Evolutionary conservation across 257 asterid genomes (phyloP).

Genomic region (Nemophila menziesii): DNA sequence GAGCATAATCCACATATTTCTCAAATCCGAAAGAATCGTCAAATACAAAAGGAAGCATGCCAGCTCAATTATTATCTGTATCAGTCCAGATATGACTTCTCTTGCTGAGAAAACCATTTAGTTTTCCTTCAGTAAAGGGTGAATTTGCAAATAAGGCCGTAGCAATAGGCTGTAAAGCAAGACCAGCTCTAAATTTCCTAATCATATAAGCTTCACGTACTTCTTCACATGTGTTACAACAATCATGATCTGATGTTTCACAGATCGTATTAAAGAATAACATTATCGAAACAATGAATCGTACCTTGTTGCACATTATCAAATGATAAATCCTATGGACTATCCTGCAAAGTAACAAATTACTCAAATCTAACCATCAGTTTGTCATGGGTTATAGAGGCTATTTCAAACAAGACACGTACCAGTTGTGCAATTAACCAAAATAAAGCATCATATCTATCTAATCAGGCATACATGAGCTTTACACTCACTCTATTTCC

Average conservation of each 20-base stretch:
- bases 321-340: constrained; percentile 23
- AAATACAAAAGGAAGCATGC: constrained; percentile 99
- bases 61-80: constrained; percentile 82
- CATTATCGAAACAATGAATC: constrained; percentile 5
- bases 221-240: too few species aligned
- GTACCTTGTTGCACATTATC: constrained; percentile 37
- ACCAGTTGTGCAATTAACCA: too few species aligned
- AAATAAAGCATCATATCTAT: too few species aligned
- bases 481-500: neutral
- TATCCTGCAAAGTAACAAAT: constrained; percentile 36
- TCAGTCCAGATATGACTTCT: constrained; percentile 99
- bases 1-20: constrained; percentile 94
- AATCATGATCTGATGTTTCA: too few species aligned
- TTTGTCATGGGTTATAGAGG: neutral
- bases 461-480: too few species aligned
- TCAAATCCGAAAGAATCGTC: constrained; percentile 97
- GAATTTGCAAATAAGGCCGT: constrained; percentile 96
- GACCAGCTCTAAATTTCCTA: constrained; percentile 91
- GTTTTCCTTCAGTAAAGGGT: constrained; percentile 94
- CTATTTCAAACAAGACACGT: neutral
- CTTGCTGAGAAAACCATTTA: constrained; percentile 92
- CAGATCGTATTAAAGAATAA: constrained; percentile 1
- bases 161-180: constrained; percentile 93
- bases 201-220: constrained; percentile 95
- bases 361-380: constrained; percentile 9